Evolutionary conservation across 2,329 filamentous ascomycete genomes (phyloP), one percentile per base, ranked within the genome.

Genomic region (Aspergillus niger): DNA sequence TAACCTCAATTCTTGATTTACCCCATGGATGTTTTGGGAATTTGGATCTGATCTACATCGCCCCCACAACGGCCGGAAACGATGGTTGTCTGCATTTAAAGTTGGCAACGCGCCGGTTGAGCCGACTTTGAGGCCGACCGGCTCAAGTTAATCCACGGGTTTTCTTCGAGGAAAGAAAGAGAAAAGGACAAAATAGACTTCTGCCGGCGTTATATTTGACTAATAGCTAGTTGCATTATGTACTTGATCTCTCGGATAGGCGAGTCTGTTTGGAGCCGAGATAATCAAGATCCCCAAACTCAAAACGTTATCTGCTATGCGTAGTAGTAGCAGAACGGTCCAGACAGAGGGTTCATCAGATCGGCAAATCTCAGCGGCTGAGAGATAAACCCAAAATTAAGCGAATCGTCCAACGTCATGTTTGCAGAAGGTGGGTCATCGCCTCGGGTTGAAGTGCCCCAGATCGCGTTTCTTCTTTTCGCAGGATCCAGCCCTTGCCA

Each of bases 401-500:
- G 36, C 55, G 49, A 20, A 20, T 57, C 57, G 11, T 58, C 55
- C 13, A 63, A 26, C 22, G 61, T 61, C 24, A 59, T 55, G 26
- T 63, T 55, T 3, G 55, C 32, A 8, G 61, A 55, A 1, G 51
- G 36, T 2, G 55, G 44, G 7, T 30, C 24, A 32, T 59, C 48
- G 1, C 15, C n/a, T 3, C 53, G 32, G 13, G 55, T 61, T 8
- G 38, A 32, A 13, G 58, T 61, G 2, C 61, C 61, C 36, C 48
- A 55, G 7, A 61, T 41, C 3, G 47, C 55, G 20, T 57, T 30
- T 17, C 51, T n/a, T 22, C 61, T 30, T 4, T 24, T 48, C 13
- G 10, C 28, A 13, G 30, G 30, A 38, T 63, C 58, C 38, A 50
- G 2, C 1, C 38, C 48, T 52, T 63, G 61, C 61, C 61, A 63